Percentiles rank a stretch among this genome's conserved stretches.
Evolutionary conservation across 2,329 filamentous ascomycete species (phyloP).

Genomic region (Xylariales sp.): DNA sequence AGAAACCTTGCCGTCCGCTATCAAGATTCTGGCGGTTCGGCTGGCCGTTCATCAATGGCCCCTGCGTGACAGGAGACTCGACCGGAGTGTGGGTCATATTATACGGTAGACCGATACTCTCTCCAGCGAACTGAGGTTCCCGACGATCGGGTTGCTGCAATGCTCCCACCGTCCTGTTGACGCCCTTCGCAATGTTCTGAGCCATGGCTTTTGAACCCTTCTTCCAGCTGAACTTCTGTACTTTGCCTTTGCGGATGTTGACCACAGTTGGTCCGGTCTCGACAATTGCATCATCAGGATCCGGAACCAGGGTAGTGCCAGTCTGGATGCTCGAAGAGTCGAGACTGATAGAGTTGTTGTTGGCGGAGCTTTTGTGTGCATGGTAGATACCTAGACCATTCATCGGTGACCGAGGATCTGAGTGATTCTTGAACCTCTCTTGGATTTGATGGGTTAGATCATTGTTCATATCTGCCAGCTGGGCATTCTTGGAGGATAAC

Average conservation of each 20-base stretch:
- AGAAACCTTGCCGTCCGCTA: slow-evolving; percentile 58
- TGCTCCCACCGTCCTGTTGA: slow-evolving; percentile 85
- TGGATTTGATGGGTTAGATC: slow-evolving; percentile 93
- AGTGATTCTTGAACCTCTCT: slow-evolving; percentile 73
- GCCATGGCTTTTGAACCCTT: slow-evolving; percentile 91
- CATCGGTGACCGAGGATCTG: slow-evolving; percentile 53
- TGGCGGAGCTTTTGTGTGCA: slow-evolving; percentile 45
- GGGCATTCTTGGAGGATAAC: slow-evolving; percentile 87
- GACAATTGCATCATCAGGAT: slow-evolving; percentile 63
- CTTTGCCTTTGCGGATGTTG: slow-evolving; percentile 89
- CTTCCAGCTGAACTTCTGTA: slow-evolving; percentile 99
- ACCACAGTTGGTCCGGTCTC: slow-evolving; percentile 84
- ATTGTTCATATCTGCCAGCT: slow-evolving; percentile 92
- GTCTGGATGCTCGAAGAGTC: slow-evolving; percentile 52
- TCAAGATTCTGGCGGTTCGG: slow-evolving; percentile 21
- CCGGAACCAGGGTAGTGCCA: slow-evolving; percentile 54
- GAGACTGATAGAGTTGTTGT: slow-evolving; percentile 42
- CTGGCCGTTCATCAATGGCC: slow-evolving; percentile 23
- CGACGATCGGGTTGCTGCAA: slow-evolving; percentile 58
- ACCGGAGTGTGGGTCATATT: slow-evolving; percentile 59
- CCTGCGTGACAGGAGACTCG: slow-evolving; percentile 37
- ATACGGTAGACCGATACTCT: slow-evolving; percentile 67
- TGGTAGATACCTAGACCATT: slow-evolving; percentile 56
- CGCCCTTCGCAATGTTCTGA: slow-evolving; percentile 88
- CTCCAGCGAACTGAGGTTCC: slow-evolving; percentile 48